Base-by-base conservation (phyloP, 768 basidiomycete genomes). In the Lentinula edodes region DNA sequence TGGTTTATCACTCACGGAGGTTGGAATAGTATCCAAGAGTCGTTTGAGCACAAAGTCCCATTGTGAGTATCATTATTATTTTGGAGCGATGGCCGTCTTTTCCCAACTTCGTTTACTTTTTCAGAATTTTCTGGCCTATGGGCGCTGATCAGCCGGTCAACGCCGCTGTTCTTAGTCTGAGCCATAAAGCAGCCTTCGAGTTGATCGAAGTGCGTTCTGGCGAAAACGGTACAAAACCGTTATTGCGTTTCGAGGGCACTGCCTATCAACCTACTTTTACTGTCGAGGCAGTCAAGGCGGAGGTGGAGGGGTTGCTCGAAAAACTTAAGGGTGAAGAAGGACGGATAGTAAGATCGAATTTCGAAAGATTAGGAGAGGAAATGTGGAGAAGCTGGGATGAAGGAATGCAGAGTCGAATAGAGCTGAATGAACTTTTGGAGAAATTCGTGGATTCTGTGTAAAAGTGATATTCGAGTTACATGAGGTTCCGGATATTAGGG, bases 141-240 rank as follows among this genome's bases (percentile, higher is more conserved):
- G 39, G 51, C 16, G 48, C 38, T n/a, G 59, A 60, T n/a, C 59
- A 60, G 51, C 59, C 59, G 2, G 20, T 39, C 32, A 60, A 60
- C 23, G 51, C 59, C 5, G 51, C 51, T 41, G 13, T 38, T 6
- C 28, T 60, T 4, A 16, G 45, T 16, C 20, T 60, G 6, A 38
- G 6, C 3, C 58, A 60, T 35, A 51, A 60, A 52, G 59, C 59
- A 16, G 59, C 36, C 4, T 60, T 60, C 41, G 59, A 60, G 23
- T 41, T 60, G 50, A 39, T 60, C 16, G 59, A 60, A 35, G 59
- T 60, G 7, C 59, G 59, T 38, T 36, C 59, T n/a, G 59, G 59
- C 4, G 9, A 60, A 16, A 9, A 52, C 15, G 59, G 59, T 12
- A 51, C 50, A 10, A 28, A 41, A 10, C 39, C 32, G 7, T 28